These are phyloP conservation scores for Paralagenidium karlingii DNA, from an alignment of 352 stramenopile genomes.

Conservation along the genomic window DNA sequence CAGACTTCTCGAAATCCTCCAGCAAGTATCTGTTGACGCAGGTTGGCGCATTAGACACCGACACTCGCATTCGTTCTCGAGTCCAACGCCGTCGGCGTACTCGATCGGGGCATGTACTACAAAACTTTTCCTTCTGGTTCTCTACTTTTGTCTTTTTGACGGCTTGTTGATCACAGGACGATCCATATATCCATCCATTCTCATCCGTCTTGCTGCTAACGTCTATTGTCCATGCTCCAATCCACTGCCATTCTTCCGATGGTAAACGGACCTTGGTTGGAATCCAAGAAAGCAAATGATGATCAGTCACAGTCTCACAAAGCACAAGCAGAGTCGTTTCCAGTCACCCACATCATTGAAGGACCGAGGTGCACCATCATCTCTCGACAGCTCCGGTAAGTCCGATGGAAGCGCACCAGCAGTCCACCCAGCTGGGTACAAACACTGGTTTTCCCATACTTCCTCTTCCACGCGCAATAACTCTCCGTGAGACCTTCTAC, in stretches of 20 bases:
- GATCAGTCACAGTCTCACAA: too few species aligned
- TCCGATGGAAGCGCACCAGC: too few species aligned
- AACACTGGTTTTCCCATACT: too few species aligned
- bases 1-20: constrained; percentile 14
- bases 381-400: too few species aligned
- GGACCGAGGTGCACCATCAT: too few species aligned
- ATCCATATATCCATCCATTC: constrained; percentile 40
- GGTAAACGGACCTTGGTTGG: constrained; percentile 38
- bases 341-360: too few species aligned
- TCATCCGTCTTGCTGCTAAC: constrained; percentile 30
- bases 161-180: constrained; percentile 15
- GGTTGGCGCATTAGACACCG: constrained; percentile 14
- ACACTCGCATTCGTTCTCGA: constrained; percentile 34
- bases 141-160: constrained; percentile 3
- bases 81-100: constrained; percentile 44
- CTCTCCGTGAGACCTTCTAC: too few species aligned
- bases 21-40: constrained; percentile 13
- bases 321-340: too few species aligned
- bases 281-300: too few species aligned
- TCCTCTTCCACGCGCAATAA: too few species aligned
- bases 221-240: constrained; percentile 30
- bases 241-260: constrained; percentile 44
- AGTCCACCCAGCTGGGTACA: too few species aligned
- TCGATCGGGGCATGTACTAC: constrained; percentile 11
- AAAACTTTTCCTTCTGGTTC: constrained; percentile 1